Conservation (phyloP, 2,329 filamentous ascomycete genomes). For the Ceratocystis diversiconidia region DNA sequence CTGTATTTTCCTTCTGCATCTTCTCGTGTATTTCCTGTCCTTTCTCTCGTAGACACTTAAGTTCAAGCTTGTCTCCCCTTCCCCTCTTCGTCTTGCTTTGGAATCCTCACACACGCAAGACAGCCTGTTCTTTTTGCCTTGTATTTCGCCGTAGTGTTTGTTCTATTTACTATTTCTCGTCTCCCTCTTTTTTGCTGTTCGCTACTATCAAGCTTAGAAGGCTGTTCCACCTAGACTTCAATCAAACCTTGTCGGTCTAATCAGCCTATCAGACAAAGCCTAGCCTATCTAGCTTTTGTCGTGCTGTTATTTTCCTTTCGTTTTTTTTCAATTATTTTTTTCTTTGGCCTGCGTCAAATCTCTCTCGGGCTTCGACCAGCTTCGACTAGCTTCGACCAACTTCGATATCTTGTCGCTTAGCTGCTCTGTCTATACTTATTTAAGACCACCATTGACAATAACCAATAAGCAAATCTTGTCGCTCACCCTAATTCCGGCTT, state of each 20-base stretch:
- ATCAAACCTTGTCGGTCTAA: too few relatives aligned
- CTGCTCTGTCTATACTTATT: neutral
- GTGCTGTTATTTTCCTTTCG: neutral
- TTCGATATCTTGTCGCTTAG: neutral
- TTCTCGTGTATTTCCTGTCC: neutral
- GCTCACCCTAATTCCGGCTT: neutral
- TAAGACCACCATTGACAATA: neutral
- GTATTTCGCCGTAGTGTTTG: neutral
- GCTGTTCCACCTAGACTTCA: too few relatives aligned
- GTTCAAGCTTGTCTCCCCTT: neutral
- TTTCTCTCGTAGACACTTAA: neutral
- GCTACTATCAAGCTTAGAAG: too few relatives aligned
- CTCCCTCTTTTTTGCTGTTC: neutral
- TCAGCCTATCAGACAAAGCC: too few relatives aligned
- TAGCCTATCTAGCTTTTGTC: too few relatives aligned
- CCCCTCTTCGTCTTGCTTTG: too few relatives aligned
- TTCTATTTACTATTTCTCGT: neutral
- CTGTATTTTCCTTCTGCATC: neutral
- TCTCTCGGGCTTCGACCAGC: neutral
- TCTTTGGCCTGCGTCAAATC: neutral
- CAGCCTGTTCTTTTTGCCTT: neutral
- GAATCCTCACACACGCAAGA: neutral
- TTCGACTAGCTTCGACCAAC: slow-evolving; percentile 5
- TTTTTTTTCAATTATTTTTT: neutral
- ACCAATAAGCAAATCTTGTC: neutral